These are phyloP conservation scores for Alternaria angustiovoidea DNA, from an alignment of 2,329 filamentous ascomycete species.

Conservation along the genomic window DNA sequence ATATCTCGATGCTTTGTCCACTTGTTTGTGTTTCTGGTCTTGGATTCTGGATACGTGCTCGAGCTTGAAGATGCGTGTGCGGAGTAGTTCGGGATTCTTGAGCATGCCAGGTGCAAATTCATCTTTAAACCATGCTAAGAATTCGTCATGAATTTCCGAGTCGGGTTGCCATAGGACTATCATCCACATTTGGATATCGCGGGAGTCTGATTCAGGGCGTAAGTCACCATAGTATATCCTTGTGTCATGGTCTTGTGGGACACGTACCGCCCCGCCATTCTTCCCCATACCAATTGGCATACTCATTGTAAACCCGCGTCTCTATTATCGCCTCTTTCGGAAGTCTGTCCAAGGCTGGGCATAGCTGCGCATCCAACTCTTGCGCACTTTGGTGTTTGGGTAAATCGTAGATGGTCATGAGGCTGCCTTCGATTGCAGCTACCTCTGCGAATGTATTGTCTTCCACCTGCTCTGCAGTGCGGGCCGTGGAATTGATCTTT, in stretches of 20 bases:
- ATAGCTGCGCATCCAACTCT: slow-evolving; percentile 17
- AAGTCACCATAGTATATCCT: background rate
- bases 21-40: slow-evolving; percentile 7
- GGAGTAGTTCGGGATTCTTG: slow-evolving; percentile 23
- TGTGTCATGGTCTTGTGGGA: background rate
- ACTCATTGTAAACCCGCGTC: slow-evolving; percentile 17
- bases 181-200: slow-evolving; percentile 22
- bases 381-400: slow-evolving; percentile 10
- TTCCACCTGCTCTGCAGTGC: slow-evolving; percentile 14
- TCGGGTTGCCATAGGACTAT: slow-evolving; percentile 23
- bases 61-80: slow-evolving; percentile 22
- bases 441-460: slow-evolving; percentile 26
- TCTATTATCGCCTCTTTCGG: slow-evolving; percentile 16
- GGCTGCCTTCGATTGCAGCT: slow-evolving; percentile 12
- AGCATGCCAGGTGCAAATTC: slow-evolving; percentile 26
- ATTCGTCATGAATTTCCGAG: slow-evolving; percentile 16
- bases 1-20: slow-evolving; percentile 10
- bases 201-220: slow-evolving; percentile 12
- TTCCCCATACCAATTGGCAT: slow-evolving; percentile 14
- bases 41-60: slow-evolving; percentile 17
- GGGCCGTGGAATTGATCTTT: slow-evolving; percentile 16
- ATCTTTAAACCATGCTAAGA: slow-evolving; percentile 20
- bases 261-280: slow-evolving; percentile 23
- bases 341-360: slow-evolving; percentile 6
- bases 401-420: slow-evolving; percentile 24